Percentiles rank a stretch among this genome's conserved stretches.
Evolutionary conservation across 306 rosid species (phyloP).

Genomic region (Lathyrus sativus): DNA sequence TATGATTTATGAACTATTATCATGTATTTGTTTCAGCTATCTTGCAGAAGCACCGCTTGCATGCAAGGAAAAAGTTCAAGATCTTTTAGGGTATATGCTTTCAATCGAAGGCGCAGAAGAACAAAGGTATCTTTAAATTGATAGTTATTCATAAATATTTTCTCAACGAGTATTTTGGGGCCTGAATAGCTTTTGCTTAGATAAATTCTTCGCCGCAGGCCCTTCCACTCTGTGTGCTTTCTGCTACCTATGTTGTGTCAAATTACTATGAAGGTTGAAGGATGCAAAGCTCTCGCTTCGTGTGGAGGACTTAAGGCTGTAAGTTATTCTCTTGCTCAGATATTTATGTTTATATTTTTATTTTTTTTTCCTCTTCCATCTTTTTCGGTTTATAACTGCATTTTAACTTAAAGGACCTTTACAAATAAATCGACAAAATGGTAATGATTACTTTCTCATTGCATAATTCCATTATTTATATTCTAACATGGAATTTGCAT

Average conservation of each 20-base stretch:
- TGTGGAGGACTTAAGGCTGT: slow-evolving; percentile 75
- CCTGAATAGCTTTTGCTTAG: slow-evolving; percentile 32
- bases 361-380: not conserved
- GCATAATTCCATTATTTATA: not conserved
- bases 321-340: slow-evolving; percentile 44
- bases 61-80: slow-evolving; percentile 71
- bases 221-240: slow-evolving; percentile 77
- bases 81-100: slow-evolving; percentile 78
- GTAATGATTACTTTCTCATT: slow-evolving; percentile 17
- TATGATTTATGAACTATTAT: slow-evolving; percentile 6
- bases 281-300: slow-evolving; percentile 66
- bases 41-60: slow-evolving; percentile 93
- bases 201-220: slow-evolving; percentile 56
- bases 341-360: not conserved
- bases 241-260: slow-evolving; percentile 90
- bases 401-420: slow-evolving; percentile 25
- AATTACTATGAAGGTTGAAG: slow-evolving; percentile 73
- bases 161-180: slow-evolving; percentile 9
- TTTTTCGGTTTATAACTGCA: not conserved
- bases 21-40: slow-evolving; percentile 65
- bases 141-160: slow-evolving; percentile 25
- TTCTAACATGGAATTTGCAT: slow-evolving; percentile 8
- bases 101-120: slow-evolving; percentile 86
- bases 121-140: slow-evolving; percentile 59
- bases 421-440: not conserved